Conservation (phyloP, 306 rosid genomes). For the Pueraria montana region DNA sequence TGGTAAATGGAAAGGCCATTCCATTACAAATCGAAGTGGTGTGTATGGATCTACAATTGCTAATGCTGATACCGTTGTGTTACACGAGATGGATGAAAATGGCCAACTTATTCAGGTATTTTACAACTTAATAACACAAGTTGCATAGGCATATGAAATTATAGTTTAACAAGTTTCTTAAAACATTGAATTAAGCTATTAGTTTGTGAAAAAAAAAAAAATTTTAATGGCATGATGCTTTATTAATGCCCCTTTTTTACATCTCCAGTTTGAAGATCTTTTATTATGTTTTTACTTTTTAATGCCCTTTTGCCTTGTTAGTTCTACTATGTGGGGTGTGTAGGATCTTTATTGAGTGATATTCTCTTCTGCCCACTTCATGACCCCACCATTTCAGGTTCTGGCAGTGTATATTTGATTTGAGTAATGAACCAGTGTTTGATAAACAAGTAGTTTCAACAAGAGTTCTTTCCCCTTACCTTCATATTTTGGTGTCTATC, state of each 20-base stretch:
- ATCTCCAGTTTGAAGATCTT: conserved; percentile 3
- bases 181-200: conserved; percentile 20
- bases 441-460: conserved; percentile 16
- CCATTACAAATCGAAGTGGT: conserved; percentile 91
- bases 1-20: conserved; percentile 92
- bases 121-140: conserved; percentile 30
- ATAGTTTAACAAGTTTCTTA: conserved; percentile 8
- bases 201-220: not conserved
- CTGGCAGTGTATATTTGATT: conserved; percentile 12
- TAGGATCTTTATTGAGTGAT: not conserved
- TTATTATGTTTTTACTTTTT: not conserved
- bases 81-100: conserved; percentile 70
- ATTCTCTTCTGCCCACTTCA: not conserved
- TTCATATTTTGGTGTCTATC: conserved; percentile 24
- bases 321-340: not conserved
- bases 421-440: conserved; percentile 1
- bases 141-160: not conserved
- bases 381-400: not conserved
- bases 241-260: not conserved
- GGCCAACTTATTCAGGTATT: conserved; percentile 89
- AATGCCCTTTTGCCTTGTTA: not conserved
- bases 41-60: conserved; percentile 92
- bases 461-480: not conserved
- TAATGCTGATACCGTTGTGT: conserved; percentile 72
- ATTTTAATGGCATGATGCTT: not conserved